Conservation (phyloP, 1,139 yeast genomes). For the Sugiyamaella grinbergsii region DNA sequence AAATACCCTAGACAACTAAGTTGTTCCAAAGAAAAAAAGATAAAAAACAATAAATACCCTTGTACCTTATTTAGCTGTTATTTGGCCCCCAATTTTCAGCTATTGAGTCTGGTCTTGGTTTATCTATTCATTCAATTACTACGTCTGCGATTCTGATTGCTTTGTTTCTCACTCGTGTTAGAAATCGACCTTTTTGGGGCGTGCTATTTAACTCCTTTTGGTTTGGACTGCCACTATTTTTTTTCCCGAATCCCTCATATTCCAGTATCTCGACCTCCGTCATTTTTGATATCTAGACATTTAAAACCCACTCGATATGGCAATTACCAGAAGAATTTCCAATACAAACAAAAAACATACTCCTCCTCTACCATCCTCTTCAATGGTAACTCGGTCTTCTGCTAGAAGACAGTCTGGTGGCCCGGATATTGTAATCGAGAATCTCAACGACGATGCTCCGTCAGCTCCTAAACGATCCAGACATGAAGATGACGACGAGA, state of each 20-base stretch:
- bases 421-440: slow-evolving; percentile 13
- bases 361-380: slow-evolving; percentile 10
- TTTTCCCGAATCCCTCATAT: slow-evolving; percentile 7
- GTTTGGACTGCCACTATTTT: slow-evolving; percentile 2
- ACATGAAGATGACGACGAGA: slow-evolving; percentile 4
- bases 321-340: slow-evolving; percentile 17
- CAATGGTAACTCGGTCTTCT: slow-evolving; percentile 23
- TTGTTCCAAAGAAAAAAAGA: too few species aligned
- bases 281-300: too few species aligned
- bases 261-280: too few species aligned
- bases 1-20: too few species aligned
- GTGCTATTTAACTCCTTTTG: background rate
- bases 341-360: slow-evolving; percentile 11
- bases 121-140: background rate
- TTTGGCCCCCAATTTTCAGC: too few species aligned
- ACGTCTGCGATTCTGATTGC: background rate
- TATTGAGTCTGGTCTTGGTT: too few species aligned
- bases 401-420: slow-evolving; percentile 16
- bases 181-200: too few species aligned
- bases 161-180: background rate
- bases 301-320: slow-evolving; percentile 7
- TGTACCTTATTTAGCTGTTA: too few species aligned
- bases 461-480: slow-evolving; percentile 14
- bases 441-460: slow-evolving; percentile 7
- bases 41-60: too few species aligned